Evolutionary conservation across 2,329 filamentous ascomycete species (phyloP).

Genomic region (Aspergillus brasiliensis): DNA sequence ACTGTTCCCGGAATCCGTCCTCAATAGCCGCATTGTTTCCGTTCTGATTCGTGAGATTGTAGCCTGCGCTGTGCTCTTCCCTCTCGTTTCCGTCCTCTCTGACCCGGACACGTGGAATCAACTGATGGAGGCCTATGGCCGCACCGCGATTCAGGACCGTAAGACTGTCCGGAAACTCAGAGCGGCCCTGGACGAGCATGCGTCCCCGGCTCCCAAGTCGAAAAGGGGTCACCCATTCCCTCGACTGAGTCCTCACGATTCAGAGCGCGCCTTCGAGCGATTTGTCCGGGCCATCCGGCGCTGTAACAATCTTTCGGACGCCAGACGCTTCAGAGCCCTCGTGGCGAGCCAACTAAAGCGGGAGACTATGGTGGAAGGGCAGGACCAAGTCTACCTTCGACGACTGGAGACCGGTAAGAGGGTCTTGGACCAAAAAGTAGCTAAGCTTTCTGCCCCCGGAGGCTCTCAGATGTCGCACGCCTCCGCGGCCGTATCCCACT

Average conservation of each 20-base stretch:
- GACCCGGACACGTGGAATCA: conserved; percentile 99
- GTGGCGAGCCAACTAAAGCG: conserved; percentile 88
- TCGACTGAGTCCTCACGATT: conserved; percentile 76
- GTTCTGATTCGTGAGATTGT: conserved; percentile 86
- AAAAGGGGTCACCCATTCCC: conserved; percentile 72
- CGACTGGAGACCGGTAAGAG: conserved; percentile 88
- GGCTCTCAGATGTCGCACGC: conserved; percentile 40
- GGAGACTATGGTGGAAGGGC: conserved; percentile 74
- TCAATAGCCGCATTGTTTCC: conserved; percentile 77
- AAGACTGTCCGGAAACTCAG: conserved; percentile 92
- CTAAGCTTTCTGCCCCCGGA: conserved; percentile 72
- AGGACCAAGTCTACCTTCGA: conserved; percentile 83
- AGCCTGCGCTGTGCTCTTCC: conserved; percentile 85
- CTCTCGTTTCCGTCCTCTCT: conserved; percentile 75
- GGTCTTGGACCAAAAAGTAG: conserved; percentile 85
- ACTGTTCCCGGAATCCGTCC: conserved; percentile 71
- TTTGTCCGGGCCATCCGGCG: conserved; percentile 89
- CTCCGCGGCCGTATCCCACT: conserved; percentile 31
- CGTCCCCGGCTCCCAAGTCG: conserved; percentile 72
- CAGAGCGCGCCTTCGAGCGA: conserved; percentile 88
- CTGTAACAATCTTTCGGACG: conserved; percentile 88
- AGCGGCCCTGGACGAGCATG: conserved; percentile 90
- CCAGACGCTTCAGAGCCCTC: conserved; percentile 86
- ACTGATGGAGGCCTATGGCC: conserved; percentile 84
- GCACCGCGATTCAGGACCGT: conserved; percentile 86